phyloP scores from a whole-genome alignment of 768 basidiomycete species.

The Ephemerocybe angulata region DNA sequence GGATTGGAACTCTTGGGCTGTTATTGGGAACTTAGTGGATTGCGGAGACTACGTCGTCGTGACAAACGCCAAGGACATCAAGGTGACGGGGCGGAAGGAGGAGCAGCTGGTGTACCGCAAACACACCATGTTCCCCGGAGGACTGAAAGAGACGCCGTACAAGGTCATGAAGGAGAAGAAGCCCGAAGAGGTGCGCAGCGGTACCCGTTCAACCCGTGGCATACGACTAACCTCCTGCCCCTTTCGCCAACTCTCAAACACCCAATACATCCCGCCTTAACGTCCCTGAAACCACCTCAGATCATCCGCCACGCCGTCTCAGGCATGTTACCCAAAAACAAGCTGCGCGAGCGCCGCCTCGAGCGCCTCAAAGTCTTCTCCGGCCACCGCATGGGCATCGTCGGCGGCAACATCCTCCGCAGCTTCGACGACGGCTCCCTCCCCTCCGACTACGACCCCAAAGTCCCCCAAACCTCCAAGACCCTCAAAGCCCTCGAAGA shows the following conservation, averaged over 20 bases:
- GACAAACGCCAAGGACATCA: constrained; percentile 79
- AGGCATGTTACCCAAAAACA: constrained; percentile 99
- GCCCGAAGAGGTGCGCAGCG: constrained; percentile 76
- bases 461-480: constrained; percentile 35
- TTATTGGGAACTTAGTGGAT: constrained; percentile 58
- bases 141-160: constrained; percentile 88
- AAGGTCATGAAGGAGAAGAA: constrained; percentile 77
- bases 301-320: constrained; percentile 95
- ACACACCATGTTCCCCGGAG: constrained; percentile 91
- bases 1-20: no score
- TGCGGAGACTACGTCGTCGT: constrained; percentile 98
- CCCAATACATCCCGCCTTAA: no score
- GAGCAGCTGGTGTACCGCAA: constrained; percentile 85
- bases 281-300: no score
- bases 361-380: constrained; percentile 88
- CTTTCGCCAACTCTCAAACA: no score
- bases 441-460: constrained; percentile 44
- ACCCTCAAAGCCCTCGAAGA: constrained; percentile 34
- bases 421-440: constrained; percentile 84
- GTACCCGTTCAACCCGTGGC: not conserved
- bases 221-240: not conserved
- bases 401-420: constrained; percentile 71
- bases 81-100: constrained; percentile 86
- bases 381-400: constrained; percentile 70
- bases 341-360: constrained; percentile 81